A percentile compares a stretch with the other conserved stretches of the same genome.
phyloP scores from a whole-genome alignment of 768 basidiomycete genomes.

The Trametes meyenii region DNA sequence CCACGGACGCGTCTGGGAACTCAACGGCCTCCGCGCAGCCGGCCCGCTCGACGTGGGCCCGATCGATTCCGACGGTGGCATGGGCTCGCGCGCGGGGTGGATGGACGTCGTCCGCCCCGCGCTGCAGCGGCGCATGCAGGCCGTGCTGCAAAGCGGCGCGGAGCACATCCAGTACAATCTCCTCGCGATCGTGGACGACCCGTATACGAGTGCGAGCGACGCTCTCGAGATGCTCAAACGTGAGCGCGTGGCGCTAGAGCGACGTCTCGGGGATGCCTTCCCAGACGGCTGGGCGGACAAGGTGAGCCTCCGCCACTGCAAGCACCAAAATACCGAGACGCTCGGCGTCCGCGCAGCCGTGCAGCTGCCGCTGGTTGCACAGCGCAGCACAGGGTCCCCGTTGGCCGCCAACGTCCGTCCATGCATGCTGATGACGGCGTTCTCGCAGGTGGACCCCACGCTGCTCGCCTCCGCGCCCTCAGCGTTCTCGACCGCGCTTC shows the following conservation, averaged over 20 bases:
- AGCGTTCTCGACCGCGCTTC: constrained; percentile 37
- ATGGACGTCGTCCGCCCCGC: constrained; percentile 65
- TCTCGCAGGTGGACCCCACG: constrained; percentile 43
- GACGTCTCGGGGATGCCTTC: constrained; percentile 40
- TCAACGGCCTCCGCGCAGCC: constrained; percentile 59
- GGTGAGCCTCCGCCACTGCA: constrained; percentile 21
- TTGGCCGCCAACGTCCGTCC: too few relatives aligned
- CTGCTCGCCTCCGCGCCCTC: constrained; percentile 36
- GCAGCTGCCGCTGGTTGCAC: too few relatives aligned
- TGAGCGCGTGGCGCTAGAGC: constrained; percentile 49
- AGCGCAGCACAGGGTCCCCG: too few relatives aligned
- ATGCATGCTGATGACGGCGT: not conserved
- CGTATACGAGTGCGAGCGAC: constrained; percentile 51
- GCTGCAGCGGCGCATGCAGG: constrained; percentile 62
- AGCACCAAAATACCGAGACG: not conserved
- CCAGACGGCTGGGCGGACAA: constrained; percentile 42
- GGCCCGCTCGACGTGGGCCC: constrained; percentile 69
- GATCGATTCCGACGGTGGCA: constrained; percentile 32
- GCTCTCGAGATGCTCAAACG: constrained; percentile 55
- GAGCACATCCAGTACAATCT: constrained; percentile 60
- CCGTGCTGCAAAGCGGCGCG: constrained; percentile 39
- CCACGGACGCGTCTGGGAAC: constrained; percentile 69
- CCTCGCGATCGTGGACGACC: constrained; percentile 59
- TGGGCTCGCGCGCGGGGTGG: constrained; percentile 40
- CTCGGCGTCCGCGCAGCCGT: too few relatives aligned